phyloP scores from a whole-genome alignment of 2,329 filamentous ascomycete genomes.

The Alternaria brassicae region DNA sequence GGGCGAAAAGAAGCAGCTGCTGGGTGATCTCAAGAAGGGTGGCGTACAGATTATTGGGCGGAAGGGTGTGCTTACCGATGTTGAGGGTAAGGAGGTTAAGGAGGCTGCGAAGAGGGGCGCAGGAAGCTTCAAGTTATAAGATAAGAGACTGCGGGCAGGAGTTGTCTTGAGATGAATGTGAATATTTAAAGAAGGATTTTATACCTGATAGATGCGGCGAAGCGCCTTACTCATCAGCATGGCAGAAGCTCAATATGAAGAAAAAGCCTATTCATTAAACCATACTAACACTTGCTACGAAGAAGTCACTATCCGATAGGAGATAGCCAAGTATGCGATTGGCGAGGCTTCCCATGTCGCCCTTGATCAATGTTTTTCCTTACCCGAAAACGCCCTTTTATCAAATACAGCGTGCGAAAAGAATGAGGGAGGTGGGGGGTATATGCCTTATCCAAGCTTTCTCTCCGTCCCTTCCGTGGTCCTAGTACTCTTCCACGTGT shows the following conservation, averaged over 20 bases:
- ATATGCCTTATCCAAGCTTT: slow-evolving; percentile 11
- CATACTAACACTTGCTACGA: neutral
- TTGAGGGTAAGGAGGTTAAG: slow-evolving; percentile 77
- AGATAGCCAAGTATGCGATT: neutral
- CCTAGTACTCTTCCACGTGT: too few relatives aligned
- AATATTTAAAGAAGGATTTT: neutral
- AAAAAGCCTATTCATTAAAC: slow-evolving; percentile 1
- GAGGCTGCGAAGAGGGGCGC: slow-evolving; percentile 38
- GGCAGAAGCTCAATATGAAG: neutral
- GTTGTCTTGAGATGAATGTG: too few relatives aligned
- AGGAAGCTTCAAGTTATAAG: slow-evolving; percentile 46
- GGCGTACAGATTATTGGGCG: slow-evolving; percentile 91
- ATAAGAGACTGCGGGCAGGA: neutral
- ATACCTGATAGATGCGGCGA: neutral
- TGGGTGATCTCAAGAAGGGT: slow-evolving; percentile 78
- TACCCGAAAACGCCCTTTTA: neutral
- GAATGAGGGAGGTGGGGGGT: slow-evolving; percentile 9
- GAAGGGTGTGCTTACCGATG: slow-evolving; percentile 83
- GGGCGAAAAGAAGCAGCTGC: slow-evolving; percentile 63
- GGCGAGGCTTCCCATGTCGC: neutral
- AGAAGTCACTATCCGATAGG: neutral
- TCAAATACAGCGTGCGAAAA: neutral
- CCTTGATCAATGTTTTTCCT: neutral
- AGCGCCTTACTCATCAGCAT: neutral
- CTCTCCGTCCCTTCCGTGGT: neutral